phyloP scores from a whole-genome alignment of 257 asterid species.

The Forsythia viridissima region DNA sequence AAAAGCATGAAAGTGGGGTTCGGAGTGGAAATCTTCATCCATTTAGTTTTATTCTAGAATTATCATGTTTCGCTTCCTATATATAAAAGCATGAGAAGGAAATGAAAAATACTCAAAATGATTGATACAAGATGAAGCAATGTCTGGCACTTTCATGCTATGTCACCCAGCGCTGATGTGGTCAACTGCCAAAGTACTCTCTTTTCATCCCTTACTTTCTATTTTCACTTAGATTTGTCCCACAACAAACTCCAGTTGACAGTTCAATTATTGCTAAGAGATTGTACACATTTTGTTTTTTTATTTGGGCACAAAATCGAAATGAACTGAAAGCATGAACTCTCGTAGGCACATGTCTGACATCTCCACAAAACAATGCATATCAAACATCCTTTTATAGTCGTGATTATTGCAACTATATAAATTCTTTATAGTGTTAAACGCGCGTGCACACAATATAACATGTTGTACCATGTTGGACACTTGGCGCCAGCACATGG shows the following conservation, averaged over 20 bases:
- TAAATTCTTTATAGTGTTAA: neutral
- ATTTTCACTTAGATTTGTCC: neutral
- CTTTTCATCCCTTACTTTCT: constrained; percentile 12
- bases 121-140: neutral
- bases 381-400: neutral
- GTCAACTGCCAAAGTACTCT: neutral
- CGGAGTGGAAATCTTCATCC: neutral
- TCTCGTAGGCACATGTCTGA: neutral
- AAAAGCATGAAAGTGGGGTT: neutral
- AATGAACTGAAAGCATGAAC: neutral
- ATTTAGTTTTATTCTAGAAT: neutral
- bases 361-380: neutral
- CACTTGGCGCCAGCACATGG: neutral
- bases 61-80: constrained; percentile 3
- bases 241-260: constrained; percentile 5
- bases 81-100: neutral
- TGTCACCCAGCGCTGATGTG: neutral
- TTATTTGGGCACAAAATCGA: neutral
- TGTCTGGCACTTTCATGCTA: neutral
- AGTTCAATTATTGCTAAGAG: neutral
- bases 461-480: neutral
- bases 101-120: neutral
- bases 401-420: neutral
- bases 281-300: neutral
- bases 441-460: neutral